phyloP scores from a whole-genome alignment of 2,329 filamentous ascomycete species.

The Xylariales sp. region DNA sequence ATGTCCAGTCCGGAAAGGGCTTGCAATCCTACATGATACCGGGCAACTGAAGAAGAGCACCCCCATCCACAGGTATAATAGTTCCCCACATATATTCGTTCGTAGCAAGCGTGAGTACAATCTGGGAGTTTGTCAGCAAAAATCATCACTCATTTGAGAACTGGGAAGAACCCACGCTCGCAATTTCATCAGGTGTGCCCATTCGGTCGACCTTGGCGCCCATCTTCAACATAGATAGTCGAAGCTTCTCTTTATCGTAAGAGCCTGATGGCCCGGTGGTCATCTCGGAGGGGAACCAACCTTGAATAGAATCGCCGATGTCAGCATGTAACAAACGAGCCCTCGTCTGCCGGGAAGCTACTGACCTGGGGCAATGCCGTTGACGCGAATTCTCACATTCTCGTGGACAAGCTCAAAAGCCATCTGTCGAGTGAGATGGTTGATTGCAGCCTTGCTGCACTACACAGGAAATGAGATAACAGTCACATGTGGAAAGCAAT shows the following conservation, averaged over 20 bases:
- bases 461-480: slow-evolving; percentile 2
- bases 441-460: slow-evolving; percentile 21
- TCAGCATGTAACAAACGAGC: background rate
- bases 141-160: background rate
- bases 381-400: slow-evolving; percentile 24
- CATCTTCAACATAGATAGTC: slow-evolving; percentile 12
- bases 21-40: no score
- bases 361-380: slow-evolving; percentile 21
- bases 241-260: slow-evolving; percentile 39
- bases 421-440: slow-evolving; percentile 23
- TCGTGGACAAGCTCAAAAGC: slow-evolving; percentile 23
- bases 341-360: background rate
- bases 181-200: slow-evolving; percentile 20
- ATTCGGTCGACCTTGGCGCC: slow-evolving; percentile 19
- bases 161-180: slow-evolving; percentile 17
- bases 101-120: slow-evolving; percentile 19
- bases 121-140: slow-evolving; percentile 10
- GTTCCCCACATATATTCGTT: slow-evolving; percentile 26
- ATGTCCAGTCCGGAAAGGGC: no score
- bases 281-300: slow-evolving; percentile 34
- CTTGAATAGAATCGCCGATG: slow-evolving; percentile 9
- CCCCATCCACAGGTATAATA: slow-evolving; percentile 20
- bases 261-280: slow-evolving; percentile 36
- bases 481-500: background rate
- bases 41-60: slow-evolving; percentile 16